phyloP scores from a whole-genome alignment of 2,329 filamentous ascomycete species.

The Arthroderma uncinatum region DNA sequence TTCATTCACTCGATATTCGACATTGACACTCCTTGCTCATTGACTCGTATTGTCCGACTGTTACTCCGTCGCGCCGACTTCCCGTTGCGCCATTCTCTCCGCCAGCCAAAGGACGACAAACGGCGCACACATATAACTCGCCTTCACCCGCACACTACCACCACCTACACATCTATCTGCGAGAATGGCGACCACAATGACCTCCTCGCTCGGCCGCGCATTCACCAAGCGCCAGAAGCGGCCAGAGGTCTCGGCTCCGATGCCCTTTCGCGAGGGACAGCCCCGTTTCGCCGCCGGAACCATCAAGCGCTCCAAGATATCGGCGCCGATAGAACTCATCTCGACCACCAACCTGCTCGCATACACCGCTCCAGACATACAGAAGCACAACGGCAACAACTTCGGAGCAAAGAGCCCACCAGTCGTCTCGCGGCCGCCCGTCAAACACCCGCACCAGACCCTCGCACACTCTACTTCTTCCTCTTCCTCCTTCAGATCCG shows the following conservation, averaged over 20 bases:
- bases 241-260: constrained; percentile 35
- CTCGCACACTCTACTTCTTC: constrained; percentile 42
- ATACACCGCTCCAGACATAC: constrained; percentile 82
- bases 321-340: constrained; percentile 70
- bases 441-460: constrained; percentile 41
- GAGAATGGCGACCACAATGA: constrained; percentile 25
- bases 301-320: constrained; percentile 53
- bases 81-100: constrained; percentile 3
- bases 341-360: constrained; percentile 95
- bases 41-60: too few relatives aligned
- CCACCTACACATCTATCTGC: not conserved
- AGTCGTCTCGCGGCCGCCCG: constrained; percentile 19
- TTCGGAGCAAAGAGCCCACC: constrained; percentile 15
- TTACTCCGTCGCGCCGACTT: not conserved
- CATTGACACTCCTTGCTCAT: too few relatives aligned
- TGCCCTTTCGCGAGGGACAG: constrained; percentile 36
- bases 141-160: not conserved
- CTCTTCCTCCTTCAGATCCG: constrained; percentile 46
- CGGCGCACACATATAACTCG: not conserved
- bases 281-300: constrained; percentile 35
- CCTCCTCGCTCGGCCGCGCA: constrained; percentile 31
- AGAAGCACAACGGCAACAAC: not conserved
- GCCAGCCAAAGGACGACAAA: constrained; percentile 2
- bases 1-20: not conserved
- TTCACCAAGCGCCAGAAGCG: constrained; percentile 40